Base-by-base conservation (phyloP, 208 protist genomes). In the Borovskyia barvae region DNA sequence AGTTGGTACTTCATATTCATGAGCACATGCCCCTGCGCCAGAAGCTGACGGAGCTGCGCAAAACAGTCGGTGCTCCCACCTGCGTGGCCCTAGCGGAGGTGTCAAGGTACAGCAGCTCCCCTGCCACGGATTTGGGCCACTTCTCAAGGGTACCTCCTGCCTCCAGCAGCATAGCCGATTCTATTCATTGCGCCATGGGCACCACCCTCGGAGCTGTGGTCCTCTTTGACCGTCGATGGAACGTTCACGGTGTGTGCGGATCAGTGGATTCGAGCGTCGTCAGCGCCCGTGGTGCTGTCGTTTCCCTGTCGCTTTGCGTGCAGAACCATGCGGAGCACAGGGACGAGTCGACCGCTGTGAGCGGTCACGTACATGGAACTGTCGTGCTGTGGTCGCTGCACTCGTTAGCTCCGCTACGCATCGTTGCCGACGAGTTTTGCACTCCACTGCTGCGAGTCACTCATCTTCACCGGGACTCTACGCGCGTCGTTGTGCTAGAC, bases 121-220 rank as follows among this genome's bases (percentile, higher is more conserved):
- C 5, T 11, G 24, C 45, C 26, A 29, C 22, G 3, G 8, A n/a
- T n/a, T n/a, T n/a, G n/a, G n/a, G n/a, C n/a, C n/a, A n/a, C 29
- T 39, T 4, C 22, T 19, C 36, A 3, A 14, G 7, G 35, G 11
- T 14, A 39, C 35, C 35, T 14, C 35, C 11, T n/a, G 35, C 35
- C 35, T n/a, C 9, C 35, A 9, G 35, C 11, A 14, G 14, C 11
- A 14, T 39, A 14, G 28, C 11, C 14, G 12, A 19, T 7, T 46
- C 52, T 12, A 4, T 58, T 17, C 33, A 33, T 19, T 58, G 52
- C 19, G 74, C 71, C 6, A 46, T 94, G 24, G 87, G 87, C 26
- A 94, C 84, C 2, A 75, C 72, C 3, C 63, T 82, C 29, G 81
- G 87, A 15, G 63, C 72, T 28, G 64, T 91, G 2, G 49, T 85